Base-by-base conservation (phyloP, 306 rosid species). In the Quercus agrifolia region DNA sequence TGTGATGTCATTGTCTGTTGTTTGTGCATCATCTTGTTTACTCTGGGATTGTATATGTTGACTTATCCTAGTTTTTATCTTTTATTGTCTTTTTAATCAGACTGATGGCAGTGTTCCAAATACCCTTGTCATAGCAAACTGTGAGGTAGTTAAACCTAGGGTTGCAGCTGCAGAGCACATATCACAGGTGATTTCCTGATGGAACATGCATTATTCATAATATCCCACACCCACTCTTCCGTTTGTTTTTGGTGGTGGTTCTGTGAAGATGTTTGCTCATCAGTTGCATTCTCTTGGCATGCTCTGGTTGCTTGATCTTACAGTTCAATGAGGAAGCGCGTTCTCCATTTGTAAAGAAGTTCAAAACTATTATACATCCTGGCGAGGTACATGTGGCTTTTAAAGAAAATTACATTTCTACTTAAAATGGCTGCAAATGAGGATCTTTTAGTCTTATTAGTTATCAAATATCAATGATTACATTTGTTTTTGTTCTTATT, bases 241-340 rank as follows among this genome's bases (percentile, higher is more conserved):
- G 15, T 46, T 41, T 79, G 14, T 28, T 73, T 73, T 73, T 15
- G 70, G 18, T n/a, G 64, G 49, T 73, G 7, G 21, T 51, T 56
- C 44, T 52, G 23, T 73, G 56, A 63, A 35, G 46, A 61, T 49
- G 17, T 18, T 6, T 51, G 63, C 20, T 63, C 66, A 35, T 4
- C 23, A 33, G 19, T 73, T 31, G 38, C 35, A 59, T 71, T 59
- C 35, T 78, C 38, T 20, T 72, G 51, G 25, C 13, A 54, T 70
- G 49, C 13, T 30, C 51, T 76, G 5, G 21, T 81, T 57, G 33
- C 27, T 74, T 30, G 30, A 5, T 70, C 18, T 85, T 82, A 59
- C 87, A 96, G 99, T 96, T 96, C 86, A 96, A 96, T 73, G 99
- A 96, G 71, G 99, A 96, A 85, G 96, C 99, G 2, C 99, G 99